Base-by-base conservation (phyloP, 139 green algal genomes). In the Mesotaenium endlicherianum region DNA sequence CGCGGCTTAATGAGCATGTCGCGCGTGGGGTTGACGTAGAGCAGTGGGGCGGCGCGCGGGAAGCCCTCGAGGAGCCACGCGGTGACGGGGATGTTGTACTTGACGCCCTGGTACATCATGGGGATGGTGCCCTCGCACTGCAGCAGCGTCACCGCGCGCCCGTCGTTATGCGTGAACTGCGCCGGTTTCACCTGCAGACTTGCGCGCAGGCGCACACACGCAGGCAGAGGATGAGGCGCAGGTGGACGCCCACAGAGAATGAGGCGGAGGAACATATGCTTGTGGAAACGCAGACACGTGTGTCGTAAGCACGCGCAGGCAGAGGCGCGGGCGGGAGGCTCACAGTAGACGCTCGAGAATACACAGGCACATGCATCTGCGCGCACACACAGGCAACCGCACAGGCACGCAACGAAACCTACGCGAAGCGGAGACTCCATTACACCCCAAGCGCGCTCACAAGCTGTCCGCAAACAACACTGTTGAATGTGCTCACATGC, bases 21-120 rank as follows among this genome's bases (percentile, higher is more conserved):
- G 0, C 85, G 71, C 0, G 93, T 97, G 26, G 95, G 95, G 5
- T 85, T 89, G 30, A 98, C 94, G 45, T 95, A 98, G 2, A 89
- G 82, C 8, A 94, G 84, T 1, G 95, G 95, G 0, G 92, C 14
- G 1, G 78, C 43, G 31, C 81, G 72, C 0, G 95, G 94, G 87
- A 95, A 98, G 0, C 55, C 60, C 82, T 97, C 94, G 1, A 90
- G 78, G 31, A 98, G 89, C 93, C 92, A 98, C 1, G 97, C 68
- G 0, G 86, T 83, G 41, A 97, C 84, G 0, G 95, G 95, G n/a
- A 98, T 95, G 91, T 98, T 97, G 91, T 98, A 98, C 76, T 95
- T 95, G 43, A 84, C 81, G 20, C 86, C 90, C 88, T 93, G 90
- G 81, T 95, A 95, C 72, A 93, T 93, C 72, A 98, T 95, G 20